Evolutionary conservation across 768 basidiomycete species (phyloP).

Genomic region (Hortiboletus campestris): DNA sequence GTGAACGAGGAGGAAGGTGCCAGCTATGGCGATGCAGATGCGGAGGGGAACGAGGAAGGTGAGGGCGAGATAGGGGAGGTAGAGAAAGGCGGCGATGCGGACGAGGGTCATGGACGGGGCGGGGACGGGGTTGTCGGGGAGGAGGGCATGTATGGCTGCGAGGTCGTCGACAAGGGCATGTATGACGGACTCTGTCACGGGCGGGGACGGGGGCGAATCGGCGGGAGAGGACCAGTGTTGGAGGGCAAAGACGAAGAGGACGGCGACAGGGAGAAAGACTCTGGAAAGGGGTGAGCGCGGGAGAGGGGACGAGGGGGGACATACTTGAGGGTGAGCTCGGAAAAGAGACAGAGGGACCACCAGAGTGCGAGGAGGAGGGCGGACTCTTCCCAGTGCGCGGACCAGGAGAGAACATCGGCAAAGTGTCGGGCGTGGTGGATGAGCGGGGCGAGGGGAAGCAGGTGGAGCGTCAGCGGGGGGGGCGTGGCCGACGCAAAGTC

Average conservation of each 20-base stretch:
- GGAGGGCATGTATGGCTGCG: constrained; percentile 56
- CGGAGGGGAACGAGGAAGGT: constrained; percentile 62
- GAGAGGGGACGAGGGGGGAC: constrained; percentile 1
- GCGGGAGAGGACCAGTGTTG: constrained; percentile 26
- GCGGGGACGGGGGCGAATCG: constrained; percentile 19
- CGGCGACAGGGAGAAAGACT: constrained; percentile 55
- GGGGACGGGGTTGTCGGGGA: constrained; percentile 40
- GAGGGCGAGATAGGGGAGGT: constrained; percentile 64
- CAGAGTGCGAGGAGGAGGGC: constrained; percentile 67
- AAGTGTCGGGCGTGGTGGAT: constrained; percentile 43
- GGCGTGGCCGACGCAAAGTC: constrained; percentile 63
- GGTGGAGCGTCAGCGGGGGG: constrained; percentile 54
- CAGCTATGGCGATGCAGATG: constrained; percentile 56
- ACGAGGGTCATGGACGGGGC: constrained; percentile 38
- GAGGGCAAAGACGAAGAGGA: constrained; percentile 40
- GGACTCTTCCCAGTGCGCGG: constrained; percentile 53
- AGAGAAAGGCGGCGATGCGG: constrained; percentile 56
- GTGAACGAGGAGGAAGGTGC: constrained; percentile 58
- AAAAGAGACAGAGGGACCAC: constrained; percentile 75
- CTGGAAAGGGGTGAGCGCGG: constrained; percentile 32
- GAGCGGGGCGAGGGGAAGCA: constrained; percentile 59
- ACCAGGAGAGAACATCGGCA: constrained; percentile 58
- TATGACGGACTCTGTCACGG: constrained; percentile 55
- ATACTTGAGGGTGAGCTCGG: constrained; percentile 50
- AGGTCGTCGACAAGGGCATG: constrained; percentile 63